These are phyloP conservation scores for Fusarium brachygibbosum DNA, from an alignment of 2,329 filamentous ascomycete species.

Conservation along the genomic window DNA sequence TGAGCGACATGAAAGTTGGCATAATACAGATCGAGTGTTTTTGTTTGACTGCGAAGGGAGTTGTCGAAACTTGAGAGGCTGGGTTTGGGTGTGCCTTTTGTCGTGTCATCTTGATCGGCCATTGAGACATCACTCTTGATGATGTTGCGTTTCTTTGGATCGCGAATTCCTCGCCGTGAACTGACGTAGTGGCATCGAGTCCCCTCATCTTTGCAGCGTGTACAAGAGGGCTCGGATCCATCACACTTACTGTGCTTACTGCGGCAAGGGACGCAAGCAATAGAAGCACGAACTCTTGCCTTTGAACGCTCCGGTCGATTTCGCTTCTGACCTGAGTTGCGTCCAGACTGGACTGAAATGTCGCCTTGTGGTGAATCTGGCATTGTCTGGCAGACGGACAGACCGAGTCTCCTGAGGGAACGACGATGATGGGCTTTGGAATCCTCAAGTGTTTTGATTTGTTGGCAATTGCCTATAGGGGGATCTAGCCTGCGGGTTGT, in stretches of 20 bases:
- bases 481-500: neutral
- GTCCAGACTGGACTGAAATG: slow-evolving; percentile 6
- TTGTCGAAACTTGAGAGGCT: slow-evolving; percentile 10
- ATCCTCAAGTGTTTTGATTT: slow-evolving; percentile 2
- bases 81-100: slow-evolving; percentile 29
- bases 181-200: slow-evolving; percentile 35
- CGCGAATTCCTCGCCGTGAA: slow-evolving; percentile 42
- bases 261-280: slow-evolving; percentile 44
- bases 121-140: slow-evolving; percentile 18
- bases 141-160: slow-evolving; percentile 30
- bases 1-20: slow-evolving; percentile 44
- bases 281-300: slow-evolving; percentile 38
- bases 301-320: slow-evolving; percentile 30
- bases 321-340: slow-evolving; percentile 16
- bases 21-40: slow-evolving; percentile 44
- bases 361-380: slow-evolving; percentile 17
- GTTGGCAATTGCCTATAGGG: slow-evolving; percentile 11
- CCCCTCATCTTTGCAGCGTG: slow-evolving; percentile 37
- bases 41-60: slow-evolving; percentile 6
- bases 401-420: neutral
- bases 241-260: slow-evolving; percentile 44
- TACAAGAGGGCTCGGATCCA: slow-evolving; percentile 35
- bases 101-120: slow-evolving; percentile 8
- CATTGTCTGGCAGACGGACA: slow-evolving; percentile 30
- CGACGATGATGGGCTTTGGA: slow-evolving; percentile 1